Evolutionary conservation across 2,329 filamentous ascomycete species (phyloP).

Genomic region (Tolypocladium cylindrosporum): DNA sequence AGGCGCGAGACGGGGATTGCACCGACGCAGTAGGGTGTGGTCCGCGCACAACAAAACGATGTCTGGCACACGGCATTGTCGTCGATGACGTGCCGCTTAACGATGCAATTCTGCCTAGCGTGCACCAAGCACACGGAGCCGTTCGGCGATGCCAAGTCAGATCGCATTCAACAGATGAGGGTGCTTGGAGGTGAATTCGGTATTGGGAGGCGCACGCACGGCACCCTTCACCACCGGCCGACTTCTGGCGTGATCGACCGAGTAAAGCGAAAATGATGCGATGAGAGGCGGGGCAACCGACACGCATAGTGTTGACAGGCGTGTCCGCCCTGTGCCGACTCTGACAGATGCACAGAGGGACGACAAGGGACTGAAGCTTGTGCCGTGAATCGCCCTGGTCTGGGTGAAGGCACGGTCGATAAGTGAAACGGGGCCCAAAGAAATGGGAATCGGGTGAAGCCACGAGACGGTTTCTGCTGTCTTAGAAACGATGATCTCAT

Average conservation of each 20-base stretch:
- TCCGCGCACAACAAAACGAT: background rate
- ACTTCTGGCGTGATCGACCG: background rate
- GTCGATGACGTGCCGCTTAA: background rate
- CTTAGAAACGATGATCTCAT: too few species aligned
- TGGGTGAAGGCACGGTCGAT: too few species aligned
- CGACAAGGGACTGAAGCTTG: too few species aligned
- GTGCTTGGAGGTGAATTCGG: background rate
- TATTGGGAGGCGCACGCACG: background rate
- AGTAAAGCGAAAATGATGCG: background rate
- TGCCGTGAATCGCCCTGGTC: too few species aligned
- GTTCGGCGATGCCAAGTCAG: background rate
- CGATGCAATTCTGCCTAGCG: background rate
- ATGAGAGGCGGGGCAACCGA: background rate
- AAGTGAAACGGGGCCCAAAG: too few species aligned
- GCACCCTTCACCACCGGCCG: background rate
- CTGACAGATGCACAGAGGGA: background rate
- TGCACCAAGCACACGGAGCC: background rate
- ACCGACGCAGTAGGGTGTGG: background rate
- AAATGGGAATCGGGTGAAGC: too few species aligned
- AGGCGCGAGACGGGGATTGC: constrained; percentile 5
- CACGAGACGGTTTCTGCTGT: too few species aligned
- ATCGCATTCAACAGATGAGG: background rate
- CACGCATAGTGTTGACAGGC: background rate
- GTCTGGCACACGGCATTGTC: background rate
- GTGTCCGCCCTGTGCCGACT: background rate